Percentiles rank a stretch among this genome's conserved stretches.
Evolutionary conservation across 768 basidiomycete genomes (phyloP).

Genomic region (Amanita muscaria): DNA sequence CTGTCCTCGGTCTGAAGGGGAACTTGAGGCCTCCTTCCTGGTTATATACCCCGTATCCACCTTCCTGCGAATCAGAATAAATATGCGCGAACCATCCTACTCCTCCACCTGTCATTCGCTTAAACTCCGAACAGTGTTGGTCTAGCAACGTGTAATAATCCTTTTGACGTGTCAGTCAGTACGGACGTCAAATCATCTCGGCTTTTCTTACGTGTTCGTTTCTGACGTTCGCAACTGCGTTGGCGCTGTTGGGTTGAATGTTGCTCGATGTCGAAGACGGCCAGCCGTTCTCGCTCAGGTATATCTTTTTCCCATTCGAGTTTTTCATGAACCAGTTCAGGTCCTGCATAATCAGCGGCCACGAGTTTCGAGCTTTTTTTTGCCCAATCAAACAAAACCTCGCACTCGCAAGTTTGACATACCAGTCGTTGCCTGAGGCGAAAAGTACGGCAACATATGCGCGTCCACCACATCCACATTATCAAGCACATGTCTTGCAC

Average conservation of each 20-base stretch:
- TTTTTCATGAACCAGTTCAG: constrained; percentile 61
- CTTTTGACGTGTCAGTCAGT: constrained; percentile 21
- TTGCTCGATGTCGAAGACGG: constrained; percentile 53
- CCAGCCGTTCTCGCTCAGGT: constrained; percentile 76
- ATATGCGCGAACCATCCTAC: constrained; percentile 81
- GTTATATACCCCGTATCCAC: constrained; percentile 65
- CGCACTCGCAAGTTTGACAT: too few relatives aligned
- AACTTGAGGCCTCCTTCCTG: constrained; percentile 46
- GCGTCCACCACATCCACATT: constrained; percentile 57
- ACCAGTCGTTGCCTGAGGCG: constrained; percentile 47
- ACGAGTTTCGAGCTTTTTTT: constrained; percentile 52
- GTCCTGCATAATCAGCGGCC: constrained; percentile 53
- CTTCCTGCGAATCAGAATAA: constrained; percentile 56
- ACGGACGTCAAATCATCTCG: too few relatives aligned
- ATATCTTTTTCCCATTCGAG: constrained; percentile 65
- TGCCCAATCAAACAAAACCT: too few relatives aligned
- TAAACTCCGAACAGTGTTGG: constrained; percentile 52
- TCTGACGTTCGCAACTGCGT: constrained; percentile 50
- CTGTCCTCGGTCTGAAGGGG: constrained; percentile 51
- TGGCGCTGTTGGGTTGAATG: constrained; percentile 57
- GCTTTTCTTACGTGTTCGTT: constrained; percentile 58
- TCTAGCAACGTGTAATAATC: constrained; percentile 60
- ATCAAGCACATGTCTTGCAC: constrained; percentile 45
- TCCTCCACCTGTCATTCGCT: constrained; percentile 48
- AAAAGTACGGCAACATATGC: constrained; percentile 69